Evolutionary conservation across 768 basidiomycete species (phyloP).

Genomic region (Phylloporus scabripes): DNA sequence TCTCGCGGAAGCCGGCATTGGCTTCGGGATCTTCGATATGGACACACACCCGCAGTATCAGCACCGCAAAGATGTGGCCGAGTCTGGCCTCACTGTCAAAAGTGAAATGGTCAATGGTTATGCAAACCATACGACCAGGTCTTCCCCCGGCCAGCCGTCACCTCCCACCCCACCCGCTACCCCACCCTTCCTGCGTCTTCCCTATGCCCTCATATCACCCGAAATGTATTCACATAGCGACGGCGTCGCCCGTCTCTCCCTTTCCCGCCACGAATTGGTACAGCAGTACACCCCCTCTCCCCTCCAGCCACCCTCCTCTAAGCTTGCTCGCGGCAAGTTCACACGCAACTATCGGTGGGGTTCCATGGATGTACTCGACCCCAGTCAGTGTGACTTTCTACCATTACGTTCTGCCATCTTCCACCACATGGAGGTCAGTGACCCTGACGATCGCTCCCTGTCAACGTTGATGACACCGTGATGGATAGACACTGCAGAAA

Average conservation of each 20-base stretch:
- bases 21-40: slow-evolving; percentile 85
- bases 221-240: slow-evolving; percentile 83
- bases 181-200: slow-evolving; percentile 58
- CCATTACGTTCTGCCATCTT: slow-evolving; percentile 74
- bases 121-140: slow-evolving; percentile 45
- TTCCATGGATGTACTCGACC: slow-evolving; percentile 71
- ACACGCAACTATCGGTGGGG: slow-evolving; percentile 81
- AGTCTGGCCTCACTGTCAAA: slow-evolving; percentile 38
- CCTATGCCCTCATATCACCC: slow-evolving; percentile 82
- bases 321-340: slow-evolving; percentile 58
- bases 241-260: slow-evolving; percentile 54
- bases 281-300: slow-evolving; percentile 65
- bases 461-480: slow-evolving; percentile 18
- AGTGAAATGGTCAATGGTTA: slow-evolving; percentile 53
- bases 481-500: slow-evolving; percentile 69
- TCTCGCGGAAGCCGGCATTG: slow-evolving; percentile 79
- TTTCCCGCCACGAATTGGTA: slow-evolving; percentile 65
- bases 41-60: slow-evolving; percentile 50
- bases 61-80: slow-evolving; percentile 40
- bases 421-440: slow-evolving; percentile 80
- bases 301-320: slow-evolving; percentile 38
- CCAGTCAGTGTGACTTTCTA: slow-evolving; percentile 75
- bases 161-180: slow-evolving; percentile 65
- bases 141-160: slow-evolving; percentile 45
- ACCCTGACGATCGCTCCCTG: slow-evolving; percentile 9